Base-by-base conservation (phyloP, 2,329 filamentous ascomycete genomes). In the Aureobasidium pullulans region DNA sequence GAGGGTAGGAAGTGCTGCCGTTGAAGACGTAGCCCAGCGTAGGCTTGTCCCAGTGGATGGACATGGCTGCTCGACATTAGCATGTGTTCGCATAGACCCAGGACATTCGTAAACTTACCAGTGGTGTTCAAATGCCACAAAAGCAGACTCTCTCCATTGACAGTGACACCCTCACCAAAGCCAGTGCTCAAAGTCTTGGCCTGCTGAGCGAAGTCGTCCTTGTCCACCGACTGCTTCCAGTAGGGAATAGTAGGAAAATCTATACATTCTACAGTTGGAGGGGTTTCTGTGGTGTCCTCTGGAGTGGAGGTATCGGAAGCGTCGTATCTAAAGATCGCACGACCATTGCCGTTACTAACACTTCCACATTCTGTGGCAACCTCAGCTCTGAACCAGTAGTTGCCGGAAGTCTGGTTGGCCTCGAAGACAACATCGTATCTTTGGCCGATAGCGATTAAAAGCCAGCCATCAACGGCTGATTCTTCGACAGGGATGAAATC, bases 351-450 rank as follows among this genome's bases (percentile, higher is more conserved):
- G 40, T 68, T 68, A 44, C 72, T 71, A 13, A 47, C 70, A 50
- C 66, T 67, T 9, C 68, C 64, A 52, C 74, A 76, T 16, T 63
- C 69, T 4, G 49, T 61, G 11, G 72, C 75, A 9, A 69, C 64
- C 5, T 72, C 67, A 1, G 76, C 74, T 8, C 76, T 70, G 64
- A 78, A 75, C 76, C 76, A 78, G 64, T 77, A 78, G 61, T 69
- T 76, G 39, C 68, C 73, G 1, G 68, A 66, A 3, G 75, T 70
- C 62, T 77, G 75, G 59, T 77, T 76, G 42, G 76, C 73, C n/a
- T 66, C 71, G 66, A 79, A 72, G 57, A 78, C 67, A 5, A 78
- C 75, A 54, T 79, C 76, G 69, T 78, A 77, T 3, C 76, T 72
- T 62, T 78, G 76, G 8, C 72, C 75, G 28, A 77, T 75, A 7